Evolutionary conservation across 106 monocot species (phyloP), one percentile per base, ranked within the genome.

Genomic region (Dioscorea zingiberensis): DNA sequence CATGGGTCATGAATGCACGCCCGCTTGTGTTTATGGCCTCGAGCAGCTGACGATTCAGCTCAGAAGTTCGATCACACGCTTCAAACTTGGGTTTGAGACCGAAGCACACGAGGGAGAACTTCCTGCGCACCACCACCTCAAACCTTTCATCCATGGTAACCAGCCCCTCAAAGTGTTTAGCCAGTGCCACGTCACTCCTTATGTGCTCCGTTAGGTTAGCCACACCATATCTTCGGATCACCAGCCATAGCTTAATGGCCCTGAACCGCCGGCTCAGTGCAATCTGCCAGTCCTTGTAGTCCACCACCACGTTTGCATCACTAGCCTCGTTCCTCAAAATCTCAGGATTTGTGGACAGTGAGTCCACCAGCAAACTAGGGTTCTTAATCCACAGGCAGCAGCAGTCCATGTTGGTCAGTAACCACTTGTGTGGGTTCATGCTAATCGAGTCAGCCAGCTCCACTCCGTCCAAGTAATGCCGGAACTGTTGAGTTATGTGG

Each of bases 201-300:
- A 79, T 59, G 49, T 70, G 74, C 65, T 67, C 47, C 68, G 61
- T 78, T 47, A 81, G 24, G 57, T 72, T 73, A 13, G 45, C 63
- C 27, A 69, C 60, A 17, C 73, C 74, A 24, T 76, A 77, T 28
- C 73, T 73, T 30, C 80, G 23, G 11, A 85, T 64, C 32, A 85
- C 73, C 59, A 85, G 48, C 38, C 84, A 85, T 23, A 85, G 69
- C 73, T 80, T 80, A 23, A 85, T 60, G 0, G 77, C 80, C 13
- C 63, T 49, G 44, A 77, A 80, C 16, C 87, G 62, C 3, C 80
- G 61, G 44, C 77, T 64, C 11, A 87, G 64, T 2, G 60, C 71
- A 14, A 88, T 72, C 69, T 89, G 88, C 84, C 84, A 84, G 54
- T 88, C 88, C 49, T 88, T 88, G 66, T 72, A 84, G 61, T 84